Base-by-base conservation (phyloP, 1,284 basidiomycete genomes). In the Thelephora terrestris region DNA sequence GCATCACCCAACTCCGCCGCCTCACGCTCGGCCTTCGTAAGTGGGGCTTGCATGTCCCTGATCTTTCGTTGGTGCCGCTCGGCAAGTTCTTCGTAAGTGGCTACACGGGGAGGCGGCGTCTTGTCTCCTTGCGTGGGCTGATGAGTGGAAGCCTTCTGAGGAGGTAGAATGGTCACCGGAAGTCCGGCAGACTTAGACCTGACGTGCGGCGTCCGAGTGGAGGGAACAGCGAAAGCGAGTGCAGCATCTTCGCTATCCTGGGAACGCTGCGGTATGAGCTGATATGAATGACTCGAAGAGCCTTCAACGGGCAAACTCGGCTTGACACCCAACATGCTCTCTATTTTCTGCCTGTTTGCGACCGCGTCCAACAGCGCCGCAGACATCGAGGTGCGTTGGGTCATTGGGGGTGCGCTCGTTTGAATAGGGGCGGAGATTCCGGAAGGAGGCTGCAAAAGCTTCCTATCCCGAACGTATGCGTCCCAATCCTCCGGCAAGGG, bases 41-140 rank as follows among this genome's bases (percentile, higher is more conserved):
- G 64, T 14, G 86, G 86, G 27, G 70, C 78, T 63, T 90, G 86
- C 57, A 90, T 61, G 59, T 79, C 78, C 39, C 72, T 74, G 69
- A 90, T 75, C 66, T 85, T 87, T 66, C 86, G 80, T 49, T 83
- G 76, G 57, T 90, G 86, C n/a, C 87, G 72, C 57, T 86, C 85
- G 47, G 78, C 79, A 40, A 90, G 70, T 61, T 90, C 85, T 62
- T 89, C 86, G 59, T 85, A 87, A 2, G 87, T 87, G 46, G 75
- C 73, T 38, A 78, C 73, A 23, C 81, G 80, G 40, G 69, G 61
- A 3, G 66, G 58, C 4, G 72, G 69, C 20, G 69, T 66, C 55
- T 75, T 74, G 12, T 74, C 47, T 53, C 59, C 51, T 53, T 54
- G 50, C 49, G 61, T 53, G 9, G 58, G 57, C 29, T 57, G 62